Evolutionary conservation across 2,329 filamentous ascomycete species (phyloP).

Genomic region (Ambrosiella xylebori): DNA sequence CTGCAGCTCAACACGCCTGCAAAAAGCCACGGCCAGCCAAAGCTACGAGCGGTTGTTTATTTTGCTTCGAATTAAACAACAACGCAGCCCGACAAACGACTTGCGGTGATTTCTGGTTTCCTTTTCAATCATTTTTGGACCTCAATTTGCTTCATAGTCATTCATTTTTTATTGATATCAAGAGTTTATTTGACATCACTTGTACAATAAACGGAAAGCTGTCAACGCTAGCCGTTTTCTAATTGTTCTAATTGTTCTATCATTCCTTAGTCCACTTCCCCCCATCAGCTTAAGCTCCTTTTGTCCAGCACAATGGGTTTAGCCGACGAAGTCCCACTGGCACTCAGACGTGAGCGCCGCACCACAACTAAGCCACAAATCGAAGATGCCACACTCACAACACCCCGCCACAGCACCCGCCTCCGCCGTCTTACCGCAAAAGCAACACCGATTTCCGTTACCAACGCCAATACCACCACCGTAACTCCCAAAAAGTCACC

Average conservation of each 20-base stretch:
- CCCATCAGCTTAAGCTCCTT: neutral
- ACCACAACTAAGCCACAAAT: constrained; percentile 4
- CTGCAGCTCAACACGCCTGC: neutral
- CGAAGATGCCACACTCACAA: neutral
- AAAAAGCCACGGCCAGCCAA: neutral
- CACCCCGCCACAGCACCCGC: constrained; percentile 11
- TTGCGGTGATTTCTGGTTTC: neutral
- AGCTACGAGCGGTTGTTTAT: neutral
- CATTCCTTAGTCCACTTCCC: neutral
- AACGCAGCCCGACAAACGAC: neutral
- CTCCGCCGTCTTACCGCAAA: constrained; percentile 2
- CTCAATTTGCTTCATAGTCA: neutral
- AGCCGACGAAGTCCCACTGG: constrained; percentile 6
- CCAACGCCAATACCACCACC: neutral
- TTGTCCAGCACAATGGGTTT: constrained; percentile 4
- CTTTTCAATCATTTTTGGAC: neutral
- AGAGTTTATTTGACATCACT: neutral
- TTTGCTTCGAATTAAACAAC: neutral
- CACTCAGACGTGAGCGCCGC: constrained; percentile 7
- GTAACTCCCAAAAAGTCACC: neutral
- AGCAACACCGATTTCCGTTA: too few relatives aligned
- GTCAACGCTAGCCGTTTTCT: neutral
- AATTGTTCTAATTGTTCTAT: neutral
- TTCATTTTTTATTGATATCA: neutral
- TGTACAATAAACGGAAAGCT: neutral